Conservation (phyloP, 495 filamentous ascomycete genomes). For the Xylaria bambusicola region DNA sequence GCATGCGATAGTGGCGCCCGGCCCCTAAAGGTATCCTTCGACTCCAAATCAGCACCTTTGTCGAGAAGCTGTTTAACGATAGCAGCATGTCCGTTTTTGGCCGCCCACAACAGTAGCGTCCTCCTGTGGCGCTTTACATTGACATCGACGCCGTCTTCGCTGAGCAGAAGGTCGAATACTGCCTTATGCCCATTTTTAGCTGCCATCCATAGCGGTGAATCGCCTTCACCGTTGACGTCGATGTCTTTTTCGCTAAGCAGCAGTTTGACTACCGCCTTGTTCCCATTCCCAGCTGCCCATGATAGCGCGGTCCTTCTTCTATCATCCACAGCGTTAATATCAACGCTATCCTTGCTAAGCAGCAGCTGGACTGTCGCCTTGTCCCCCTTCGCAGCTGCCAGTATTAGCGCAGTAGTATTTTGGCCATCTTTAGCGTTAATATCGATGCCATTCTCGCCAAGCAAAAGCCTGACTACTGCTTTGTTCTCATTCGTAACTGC, state of each 20-base stretch:
- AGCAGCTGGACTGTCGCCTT: background rate
- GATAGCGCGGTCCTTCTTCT: background rate
- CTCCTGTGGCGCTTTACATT: no score
- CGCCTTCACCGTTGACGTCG: no score
- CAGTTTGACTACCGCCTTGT: no score
- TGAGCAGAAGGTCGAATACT: no score
- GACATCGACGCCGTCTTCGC: no score
- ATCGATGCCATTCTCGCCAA: background rate
- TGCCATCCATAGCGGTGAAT: no score
- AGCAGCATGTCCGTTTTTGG: no score
- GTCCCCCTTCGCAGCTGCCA: background rate
- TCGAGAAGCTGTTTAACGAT: constrained; percentile 4
- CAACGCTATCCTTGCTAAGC: background rate
- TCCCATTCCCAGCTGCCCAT: background rate
- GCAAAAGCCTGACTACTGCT: background rate
- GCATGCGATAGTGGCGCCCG: constrained; percentile 8
- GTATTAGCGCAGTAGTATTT: background rate
- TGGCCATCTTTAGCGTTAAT: background rate
- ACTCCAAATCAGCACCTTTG: constrained; percentile 1
- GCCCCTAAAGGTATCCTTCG: no score
- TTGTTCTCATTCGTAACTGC: background rate
- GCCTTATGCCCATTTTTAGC: no score
- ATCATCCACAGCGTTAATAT: background rate
- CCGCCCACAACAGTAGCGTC: no score
- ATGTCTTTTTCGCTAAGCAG: no score